Evolutionary conservation across 2,329 filamentous ascomycete genomes (phyloP), one percentile per base, ranked within the genome.

Genomic region (Penicillium brasilianum): DNA sequence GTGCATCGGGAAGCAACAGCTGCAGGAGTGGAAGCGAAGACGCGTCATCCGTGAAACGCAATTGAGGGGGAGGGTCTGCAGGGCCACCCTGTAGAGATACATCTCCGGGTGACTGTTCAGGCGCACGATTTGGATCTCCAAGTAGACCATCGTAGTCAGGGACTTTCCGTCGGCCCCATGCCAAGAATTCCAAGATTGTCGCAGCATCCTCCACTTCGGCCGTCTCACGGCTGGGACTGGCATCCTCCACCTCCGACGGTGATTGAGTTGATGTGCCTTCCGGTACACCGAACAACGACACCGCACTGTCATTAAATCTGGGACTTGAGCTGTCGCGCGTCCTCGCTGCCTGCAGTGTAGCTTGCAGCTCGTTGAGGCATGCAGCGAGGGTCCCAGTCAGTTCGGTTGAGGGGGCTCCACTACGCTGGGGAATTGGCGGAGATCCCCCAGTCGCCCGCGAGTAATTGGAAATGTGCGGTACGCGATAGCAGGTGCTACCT

Each of bases 121-220:
- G 37, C 3, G 16, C n/a, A 2, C 1, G 18, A 10, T 8, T 41
- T 18, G 37, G n/a, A 18, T 41, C 37, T 18, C 4, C 37, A 18
- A 41, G 1, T 18, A 41, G 16, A 18, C 16, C 37, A 7, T 41
- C 37, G 16, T 18, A 18, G 37, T 10, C 16, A 18, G n/a, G 37
- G 13, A 18, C 37, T 18, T 18, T 41, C n/a, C 16, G 37, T 20
- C 79, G 73, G 14, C 80, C 80, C 80, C 81, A 83, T 1, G 80
- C 78, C 2, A 82, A 69, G 48, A 80, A 82, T 51, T 82, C 80
- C 0, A 82, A 71, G 3, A 81, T 77, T 1, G 79, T 80, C 4
- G 78, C 79, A 1, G 78, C 77, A 61, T 82, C 78, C 57, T 77
- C 72, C 36, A 71, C 67, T n/a, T 76, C 73, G 1, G 44, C 44